Conservation (phyloP, 257 asterid species). For the Oldenlandia corymbosa region DNA sequence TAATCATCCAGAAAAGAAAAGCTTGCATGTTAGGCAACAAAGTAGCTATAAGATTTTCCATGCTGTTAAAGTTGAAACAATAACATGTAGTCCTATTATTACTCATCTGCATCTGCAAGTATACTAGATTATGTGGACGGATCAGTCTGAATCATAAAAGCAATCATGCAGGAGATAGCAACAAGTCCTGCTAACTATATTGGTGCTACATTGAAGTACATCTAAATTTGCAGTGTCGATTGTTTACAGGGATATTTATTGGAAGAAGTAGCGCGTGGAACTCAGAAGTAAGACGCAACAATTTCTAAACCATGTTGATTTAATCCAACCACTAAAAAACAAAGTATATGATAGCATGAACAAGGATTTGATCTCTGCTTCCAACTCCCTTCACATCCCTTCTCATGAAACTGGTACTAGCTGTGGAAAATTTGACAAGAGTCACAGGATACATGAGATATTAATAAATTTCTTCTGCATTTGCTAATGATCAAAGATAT, state of each 20-base stretch:
- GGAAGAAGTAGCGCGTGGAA: background rate
- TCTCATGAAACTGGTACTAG: background rate
- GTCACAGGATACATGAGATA: background rate
- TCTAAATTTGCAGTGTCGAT: background rate
- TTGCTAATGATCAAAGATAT: background rate
- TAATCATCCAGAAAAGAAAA: background rate
- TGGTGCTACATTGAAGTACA: background rate
- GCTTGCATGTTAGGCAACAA: background rate
- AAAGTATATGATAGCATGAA: background rate
- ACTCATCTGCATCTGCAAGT: background rate
- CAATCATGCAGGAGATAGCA: background rate
- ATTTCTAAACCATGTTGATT: background rate
- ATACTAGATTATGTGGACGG: background rate
- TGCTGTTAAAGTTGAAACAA: background rate
- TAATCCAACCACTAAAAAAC: background rate
- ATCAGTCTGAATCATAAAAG: background rate
- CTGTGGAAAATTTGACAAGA: background rate
- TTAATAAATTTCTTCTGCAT: background rate
- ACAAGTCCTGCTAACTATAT: background rate
- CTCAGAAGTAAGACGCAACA: background rate
- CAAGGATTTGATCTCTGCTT: background rate
- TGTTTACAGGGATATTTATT: background rate
- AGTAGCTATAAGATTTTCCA: background rate
- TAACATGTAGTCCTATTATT: background rate
- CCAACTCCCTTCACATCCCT: background rate